Base-by-base conservation (phyloP, 73 alveolate species). In the Paramecium pentaurelia region DNA sequence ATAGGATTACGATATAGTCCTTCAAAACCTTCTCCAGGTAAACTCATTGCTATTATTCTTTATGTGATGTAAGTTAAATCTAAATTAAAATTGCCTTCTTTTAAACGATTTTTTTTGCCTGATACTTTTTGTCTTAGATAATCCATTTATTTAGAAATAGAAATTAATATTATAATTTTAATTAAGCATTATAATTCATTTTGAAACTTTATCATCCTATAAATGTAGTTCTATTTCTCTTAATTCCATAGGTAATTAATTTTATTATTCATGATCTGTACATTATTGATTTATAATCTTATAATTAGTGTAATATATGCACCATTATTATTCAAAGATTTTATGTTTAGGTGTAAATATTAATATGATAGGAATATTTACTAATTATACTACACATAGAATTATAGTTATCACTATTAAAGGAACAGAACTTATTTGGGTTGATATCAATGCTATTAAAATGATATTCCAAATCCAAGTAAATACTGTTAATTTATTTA, bases 41-140 rank as follows among this genome's bases (percentile, higher is more conserved):
- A 90, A 8, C 98, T 95, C 99, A 97, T 97, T 27, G 99, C 99
- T 8, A 98, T 94, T 73, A 98, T 95, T 80, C 99, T 77, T 34
- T 94, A 86, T 18, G 99, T 97, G 54, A 98, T 97, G 80, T 98
- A 98, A 45, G 99, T 96, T 84, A 97, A 89, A 89, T 98, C 99
- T 34, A 98, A 96, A 92, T 97, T 97, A 92, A 93, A 97, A 30
- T 95, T 84, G 42, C 95, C 98, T 60, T 96, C 96, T 77, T 95
- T 92, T 86, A 88, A 95, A 58, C 99, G 85, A 38, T 89, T 77
- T 84, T 98, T 95, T 86, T 95, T 96, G 22, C 98, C 97, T 77
- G 98, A 93, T 37, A 98, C 98, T 51, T 91, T 86, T 59, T 93
- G 38, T 88, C 99, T 93, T 28, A 98, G 37, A 93, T 94, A 97